Percentiles rank a stretch among this genome's conserved stretches.
These are phyloP conservation scores for Crithidia bombi DNA, from an alignment of 208 protist species.

Conservation along the genomic window DNA sequence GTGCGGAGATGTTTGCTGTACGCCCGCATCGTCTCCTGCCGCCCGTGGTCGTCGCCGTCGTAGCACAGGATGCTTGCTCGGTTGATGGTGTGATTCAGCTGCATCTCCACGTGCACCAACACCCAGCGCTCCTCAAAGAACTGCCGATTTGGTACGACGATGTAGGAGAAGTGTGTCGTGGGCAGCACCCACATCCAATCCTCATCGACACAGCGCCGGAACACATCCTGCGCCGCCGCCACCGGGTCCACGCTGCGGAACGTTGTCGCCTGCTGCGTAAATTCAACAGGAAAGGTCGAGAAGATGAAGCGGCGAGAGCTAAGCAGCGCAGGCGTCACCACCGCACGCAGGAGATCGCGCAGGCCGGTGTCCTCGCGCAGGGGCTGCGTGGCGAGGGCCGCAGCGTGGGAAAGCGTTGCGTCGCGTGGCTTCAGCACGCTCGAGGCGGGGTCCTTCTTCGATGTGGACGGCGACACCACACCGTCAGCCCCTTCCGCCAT, in stretches of 20 bases:
- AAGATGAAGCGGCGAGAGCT: conserved; percentile 53
- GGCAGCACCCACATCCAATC: conserved; percentile 81
- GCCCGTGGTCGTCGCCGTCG: conserved; percentile 24
- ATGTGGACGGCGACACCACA: neutral
- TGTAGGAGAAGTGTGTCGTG: conserved; percentile 38
- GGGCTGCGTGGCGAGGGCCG: conserved; percentile 5
- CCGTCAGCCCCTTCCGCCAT: neutral
- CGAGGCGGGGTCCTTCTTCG: neutral
- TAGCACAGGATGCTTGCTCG: conserved; percentile 58
- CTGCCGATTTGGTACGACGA: conserved; percentile 55
- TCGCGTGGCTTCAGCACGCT: neutral
- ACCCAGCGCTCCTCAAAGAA: conserved; percentile 68
- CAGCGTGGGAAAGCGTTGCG: conserved; percentile 26
- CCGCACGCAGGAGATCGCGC: conserved; percentile 44
- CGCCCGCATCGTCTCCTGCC: conserved; percentile 15
- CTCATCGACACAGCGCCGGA: conserved; percentile 71
- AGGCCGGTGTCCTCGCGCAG: conserved; percentile 38
- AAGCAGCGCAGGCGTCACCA: conserved; percentile 68
- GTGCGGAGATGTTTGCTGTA: conserved; percentile 49
- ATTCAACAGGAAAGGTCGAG: conserved; percentile 66
- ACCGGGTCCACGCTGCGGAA: conserved; percentile 57
- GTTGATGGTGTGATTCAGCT: conserved; percentile 25
- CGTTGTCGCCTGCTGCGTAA: conserved; percentile 73
- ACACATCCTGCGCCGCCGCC: conserved; percentile 59
- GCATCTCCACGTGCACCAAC: conserved; percentile 55